Conservation (phyloP, 352 stramenopile species). For the Thalassiosira livingstoniorum region DNA sequence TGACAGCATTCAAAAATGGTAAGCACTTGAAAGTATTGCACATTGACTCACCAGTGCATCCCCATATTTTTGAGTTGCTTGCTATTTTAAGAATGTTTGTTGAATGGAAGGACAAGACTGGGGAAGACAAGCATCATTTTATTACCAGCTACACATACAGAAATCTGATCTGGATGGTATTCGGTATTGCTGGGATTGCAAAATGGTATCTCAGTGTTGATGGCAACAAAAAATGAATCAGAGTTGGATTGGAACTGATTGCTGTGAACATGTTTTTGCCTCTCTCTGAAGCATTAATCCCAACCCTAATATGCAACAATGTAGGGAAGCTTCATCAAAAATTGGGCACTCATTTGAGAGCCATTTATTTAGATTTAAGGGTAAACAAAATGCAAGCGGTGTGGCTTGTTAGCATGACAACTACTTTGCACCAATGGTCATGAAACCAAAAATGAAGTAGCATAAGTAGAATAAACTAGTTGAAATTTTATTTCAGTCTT, state of each 20-base stretch:
- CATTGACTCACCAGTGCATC: conserved; percentile 12
- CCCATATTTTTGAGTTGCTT: conserved; percentile 23
- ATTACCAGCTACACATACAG: neutral
- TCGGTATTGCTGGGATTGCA: conserved; percentile 7
- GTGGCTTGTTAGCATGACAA: neutral
- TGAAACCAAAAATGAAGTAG: neutral
- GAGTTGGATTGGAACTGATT: neutral
- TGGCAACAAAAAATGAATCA: neutral
- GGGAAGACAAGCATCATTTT: neutral
- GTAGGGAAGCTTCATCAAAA: neutral
- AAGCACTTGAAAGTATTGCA: conserved; percentile 6
- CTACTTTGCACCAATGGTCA: neutral
- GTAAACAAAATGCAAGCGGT: neutral
- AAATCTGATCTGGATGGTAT: neutral
- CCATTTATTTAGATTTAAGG: neutral
- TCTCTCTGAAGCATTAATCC: neutral
- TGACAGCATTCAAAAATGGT: neutral
- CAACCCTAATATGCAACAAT: neutral
- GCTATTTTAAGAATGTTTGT: conserved; percentile 26
- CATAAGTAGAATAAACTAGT: neutral
- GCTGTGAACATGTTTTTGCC: conserved; percentile 20
- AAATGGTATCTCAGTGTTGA: conserved; percentile 6
- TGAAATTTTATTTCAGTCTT: neutral
- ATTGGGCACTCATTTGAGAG: neutral
- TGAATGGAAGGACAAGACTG: neutral